These are phyloP conservation scores for Knoxia roxburghii DNA, from an alignment of 257 asterid genomes.

Conservation along the genomic window DNA sequence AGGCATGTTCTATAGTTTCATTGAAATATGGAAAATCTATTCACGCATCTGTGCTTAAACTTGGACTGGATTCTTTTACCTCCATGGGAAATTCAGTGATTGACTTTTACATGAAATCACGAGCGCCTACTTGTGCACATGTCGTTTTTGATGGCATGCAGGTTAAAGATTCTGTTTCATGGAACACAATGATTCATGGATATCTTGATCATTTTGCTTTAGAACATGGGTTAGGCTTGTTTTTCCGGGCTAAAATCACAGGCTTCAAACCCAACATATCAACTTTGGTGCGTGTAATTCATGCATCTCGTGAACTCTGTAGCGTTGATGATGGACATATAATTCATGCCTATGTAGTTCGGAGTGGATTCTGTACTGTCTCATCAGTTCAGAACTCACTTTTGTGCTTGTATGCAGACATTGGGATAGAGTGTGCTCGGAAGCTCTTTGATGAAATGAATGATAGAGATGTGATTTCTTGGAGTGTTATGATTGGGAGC, in stretches of 20 bases:
- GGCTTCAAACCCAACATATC: conserved; percentile 78
- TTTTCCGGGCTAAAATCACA: conserved; percentile 39
- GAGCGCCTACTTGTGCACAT: conserved; percentile 40
- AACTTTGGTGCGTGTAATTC: conserved; percentile 61
- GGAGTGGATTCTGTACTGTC: conserved; percentile 43
- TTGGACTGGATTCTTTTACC: conserved; percentile 52
- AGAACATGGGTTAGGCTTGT: conserved; percentile 46
- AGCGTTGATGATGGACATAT: conserved; percentile 35
- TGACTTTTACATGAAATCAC: conserved; percentile 68
- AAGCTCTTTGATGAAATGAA: conserved; percentile 60
- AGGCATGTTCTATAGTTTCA: conserved; percentile 50
- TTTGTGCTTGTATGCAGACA: conserved; percentile 50
- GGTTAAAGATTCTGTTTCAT: conserved; percentile 62
- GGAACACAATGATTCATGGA: conserved; percentile 75
- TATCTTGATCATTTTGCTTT: conserved; percentile 39
- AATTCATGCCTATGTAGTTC: conserved; percentile 56
- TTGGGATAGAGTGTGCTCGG: conserved; percentile 48
- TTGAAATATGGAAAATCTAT: conserved; percentile 41
- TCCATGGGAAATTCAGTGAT: conserved; percentile 61
- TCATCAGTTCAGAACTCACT: conserved; percentile 70
- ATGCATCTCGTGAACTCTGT: conserved; percentile 41
- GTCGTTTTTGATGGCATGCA: conserved; percentile 42
- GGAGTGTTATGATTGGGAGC: conserved; percentile 73
- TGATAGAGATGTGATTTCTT: conserved; percentile 69
- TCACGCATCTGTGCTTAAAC: conserved; percentile 61